These are phyloP conservation scores for Starmera amethionina DNA, from an alignment of 805 yeast genomes.

Conservation along the genomic window DNA sequence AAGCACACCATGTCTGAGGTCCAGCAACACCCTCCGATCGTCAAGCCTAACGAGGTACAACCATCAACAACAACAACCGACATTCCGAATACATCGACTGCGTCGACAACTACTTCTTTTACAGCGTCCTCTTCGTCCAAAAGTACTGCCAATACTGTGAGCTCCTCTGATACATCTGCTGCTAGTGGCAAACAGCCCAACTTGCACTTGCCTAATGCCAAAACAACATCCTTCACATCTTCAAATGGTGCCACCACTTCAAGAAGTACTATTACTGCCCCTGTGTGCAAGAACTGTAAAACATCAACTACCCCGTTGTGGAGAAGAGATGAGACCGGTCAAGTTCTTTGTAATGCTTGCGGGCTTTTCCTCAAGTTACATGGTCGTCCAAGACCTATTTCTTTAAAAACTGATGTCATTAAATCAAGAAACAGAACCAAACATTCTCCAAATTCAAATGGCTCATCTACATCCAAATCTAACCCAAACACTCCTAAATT, in stretches of 20 bases:
- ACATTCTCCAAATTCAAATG: constrained; percentile 21
- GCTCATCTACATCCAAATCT: constrained; percentile 6
- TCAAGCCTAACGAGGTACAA: too few species aligned
- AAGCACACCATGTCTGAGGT: neutral
- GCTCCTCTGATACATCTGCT: neutral
- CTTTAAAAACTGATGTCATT: constrained; percentile 85
- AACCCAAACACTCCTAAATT: constrained; percentile 13
- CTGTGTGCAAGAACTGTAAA: constrained; percentile 82
- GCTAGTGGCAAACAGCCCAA: constrained; percentile 1
- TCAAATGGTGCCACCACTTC: constrained; percentile 57
- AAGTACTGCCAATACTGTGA: neutral
- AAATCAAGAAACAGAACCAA: constrained; percentile 83
- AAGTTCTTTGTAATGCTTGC: constrained; percentile 90
- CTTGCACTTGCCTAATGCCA: constrained; percentile 42
- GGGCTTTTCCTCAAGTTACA: constrained; percentile 83
- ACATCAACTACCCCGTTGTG: constrained; percentile 92
- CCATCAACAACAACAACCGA: neutral
- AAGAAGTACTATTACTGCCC: constrained; percentile 50
- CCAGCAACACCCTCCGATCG: neutral
- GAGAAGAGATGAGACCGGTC: constrained; percentile 90
- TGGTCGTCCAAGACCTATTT: constrained; percentile 87
- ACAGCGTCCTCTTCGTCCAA: neutral
- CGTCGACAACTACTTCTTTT: neutral
- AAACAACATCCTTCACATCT: constrained; percentile 42
- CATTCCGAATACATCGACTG: neutral